phyloP scores from a whole-genome alignment of 257 asterid species.

The Jacaranda copaia region DNA sequence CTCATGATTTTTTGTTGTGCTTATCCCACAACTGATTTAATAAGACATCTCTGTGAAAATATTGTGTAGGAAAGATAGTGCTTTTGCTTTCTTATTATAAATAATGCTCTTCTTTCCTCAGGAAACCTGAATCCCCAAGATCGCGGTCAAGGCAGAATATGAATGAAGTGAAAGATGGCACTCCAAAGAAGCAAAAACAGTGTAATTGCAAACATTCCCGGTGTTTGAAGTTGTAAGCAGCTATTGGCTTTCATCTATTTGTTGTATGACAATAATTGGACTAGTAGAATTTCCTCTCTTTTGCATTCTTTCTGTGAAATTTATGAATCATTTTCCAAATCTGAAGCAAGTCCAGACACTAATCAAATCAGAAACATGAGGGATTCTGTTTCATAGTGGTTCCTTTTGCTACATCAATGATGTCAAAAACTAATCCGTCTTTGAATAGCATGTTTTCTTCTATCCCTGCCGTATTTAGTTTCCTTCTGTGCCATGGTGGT shows the following conservation, averaged over 20 bases:
- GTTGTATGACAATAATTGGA: constrained; percentile 25
- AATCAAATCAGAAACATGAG: constrained; percentile 16
- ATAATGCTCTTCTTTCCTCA: constrained; percentile 44
- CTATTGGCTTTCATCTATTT: constrained; percentile 37
- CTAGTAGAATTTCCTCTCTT: constrained; percentile 9
- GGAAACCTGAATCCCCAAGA: constrained; percentile 95
- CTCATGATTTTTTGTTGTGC: constrained; percentile 21
- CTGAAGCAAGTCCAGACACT: neutral
- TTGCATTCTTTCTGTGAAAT: constrained; percentile 32
- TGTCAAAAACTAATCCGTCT: constrained; percentile 5
- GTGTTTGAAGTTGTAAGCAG: constrained; percentile 91
- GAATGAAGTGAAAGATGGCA: constrained; percentile 80
- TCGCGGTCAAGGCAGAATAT: constrained; percentile 65
- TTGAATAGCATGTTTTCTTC: neutral
- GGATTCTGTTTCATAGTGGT: constrained; percentile 14
- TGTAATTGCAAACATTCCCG: constrained; percentile 96
- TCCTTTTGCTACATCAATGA: neutral
- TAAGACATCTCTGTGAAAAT: constrained; percentile 13
- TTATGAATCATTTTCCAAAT: constrained; percentile 23
- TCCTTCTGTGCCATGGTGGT: constrained; percentile 1
- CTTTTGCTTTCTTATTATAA: constrained; percentile 28
- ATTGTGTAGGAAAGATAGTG: neutral
- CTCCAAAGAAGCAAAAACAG: constrained; percentile 96
- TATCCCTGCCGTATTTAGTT: constrained; percentile 1
- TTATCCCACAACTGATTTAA: constrained; percentile 9